Base-by-base conservation (phyloP, 2,329 filamentous ascomycete genomes). In the Fusarium sp. region DNA sequence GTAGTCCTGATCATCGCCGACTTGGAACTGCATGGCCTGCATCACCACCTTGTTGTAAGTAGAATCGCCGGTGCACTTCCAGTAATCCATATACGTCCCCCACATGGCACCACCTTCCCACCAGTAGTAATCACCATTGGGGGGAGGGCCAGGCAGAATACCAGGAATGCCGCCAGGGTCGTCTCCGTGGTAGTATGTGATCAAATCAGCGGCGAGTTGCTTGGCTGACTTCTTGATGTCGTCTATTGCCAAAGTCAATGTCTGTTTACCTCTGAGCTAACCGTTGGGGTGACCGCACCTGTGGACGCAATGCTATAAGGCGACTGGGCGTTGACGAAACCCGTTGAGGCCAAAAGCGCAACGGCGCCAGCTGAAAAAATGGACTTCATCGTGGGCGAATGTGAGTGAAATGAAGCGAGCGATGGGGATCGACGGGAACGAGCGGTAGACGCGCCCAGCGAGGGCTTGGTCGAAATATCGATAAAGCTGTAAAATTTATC, bases 31-130 rank as follows among this genome's bases (percentile, higher is more conserved):
- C 79, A 91, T 81, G 3, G 82, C 85, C 68, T 87, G 78, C 57
- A 84, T 89, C 10, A 87, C 81, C 31, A 87, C 79, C 26, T 85
- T 78, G 75, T 91, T 91, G 80, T 91, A 91, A 28, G 85, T 85
- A 0, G 79, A 76, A 78, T 92, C 89, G 61, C 88, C 89, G 2
- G 90, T 91, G 65, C 86, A 86, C 70, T 87, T 86, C 88, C 89
- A 91, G 78, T 92, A 92, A 79, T 91, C 89, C 65, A 92, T 86
- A 70, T 91, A 78, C 4, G 88, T 86, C 75, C 89, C 87, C 83
- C 91, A 91, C 83, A 92, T 84, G 44, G 87, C 86, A 69, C 88
- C 87, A 22, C 85, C 88, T 79, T 92, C 89, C 90, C 90, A 92
- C 90, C 90, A 92, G 83, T 91, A 91, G 77, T 89, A 90, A 50